These are phyloP conservation scores for Amanita rimosa DNA, from an alignment of 768 basidiomycete genomes.

Conservation along the genomic window DNA sequence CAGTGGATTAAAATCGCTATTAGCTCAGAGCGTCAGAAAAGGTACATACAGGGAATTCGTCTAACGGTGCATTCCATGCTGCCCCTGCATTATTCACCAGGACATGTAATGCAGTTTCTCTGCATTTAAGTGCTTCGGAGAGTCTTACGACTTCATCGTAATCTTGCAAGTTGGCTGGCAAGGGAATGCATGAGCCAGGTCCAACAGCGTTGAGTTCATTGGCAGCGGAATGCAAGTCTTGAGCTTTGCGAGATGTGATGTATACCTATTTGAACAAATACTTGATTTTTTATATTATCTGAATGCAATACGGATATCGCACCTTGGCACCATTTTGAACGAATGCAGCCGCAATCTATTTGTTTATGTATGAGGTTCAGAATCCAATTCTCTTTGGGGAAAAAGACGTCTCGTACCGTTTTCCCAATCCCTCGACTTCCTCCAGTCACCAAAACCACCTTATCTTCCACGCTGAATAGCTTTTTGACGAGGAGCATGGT, in stretches of 20 bases:
- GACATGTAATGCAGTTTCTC: constrained; percentile 43
- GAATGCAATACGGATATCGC: not conserved
- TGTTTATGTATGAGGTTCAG: constrained; percentile 7
- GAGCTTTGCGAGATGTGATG: constrained; percentile 45
- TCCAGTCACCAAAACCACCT: constrained; percentile 52
- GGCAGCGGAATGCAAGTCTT: constrained; percentile 41
- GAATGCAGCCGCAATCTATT: constrained; percentile 52
- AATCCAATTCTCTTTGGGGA: not conserved
- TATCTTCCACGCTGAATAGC: constrained; percentile 40
- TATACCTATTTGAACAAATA: constrained; percentile 32
- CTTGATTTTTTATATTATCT: not conserved
- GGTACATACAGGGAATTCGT: constrained; percentile 31
- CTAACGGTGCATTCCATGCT: constrained; percentile 38
- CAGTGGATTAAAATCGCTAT: not conserved
- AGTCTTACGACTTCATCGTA: constrained; percentile 42
- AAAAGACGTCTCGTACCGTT: constrained; percentile 28
- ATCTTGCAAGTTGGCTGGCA: constrained; percentile 45
- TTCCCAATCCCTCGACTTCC: constrained; percentile 59
- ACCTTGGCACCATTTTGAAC: constrained; percentile 43
- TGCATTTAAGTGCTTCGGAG: constrained; percentile 33
- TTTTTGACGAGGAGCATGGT: constrained; percentile 9
- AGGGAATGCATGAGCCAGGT: constrained; percentile 38
- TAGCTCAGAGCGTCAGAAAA: constrained; percentile 6
- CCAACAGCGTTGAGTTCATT: constrained; percentile 40
- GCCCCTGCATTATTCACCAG: constrained; percentile 59